Percentiles rank a stretch among this genome's conserved stretches.
Evolutionary conservation across 176 grass and related monocot species (phyloP).

Genomic region (Bothriochloa decipiens): DNA sequence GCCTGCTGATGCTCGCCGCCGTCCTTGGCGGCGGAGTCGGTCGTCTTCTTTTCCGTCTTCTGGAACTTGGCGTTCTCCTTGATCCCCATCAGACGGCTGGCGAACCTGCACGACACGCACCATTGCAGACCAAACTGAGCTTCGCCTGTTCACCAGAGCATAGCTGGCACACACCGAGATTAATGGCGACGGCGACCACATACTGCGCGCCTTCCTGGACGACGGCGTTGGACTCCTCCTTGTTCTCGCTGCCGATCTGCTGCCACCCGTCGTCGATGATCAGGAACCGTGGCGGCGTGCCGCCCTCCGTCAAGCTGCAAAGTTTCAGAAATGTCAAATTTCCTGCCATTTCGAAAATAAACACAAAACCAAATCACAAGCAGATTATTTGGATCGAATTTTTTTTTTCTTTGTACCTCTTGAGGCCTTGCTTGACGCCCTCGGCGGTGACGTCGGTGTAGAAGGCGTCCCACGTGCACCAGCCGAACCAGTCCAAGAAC

Average conservation of each 20-base stretch:
- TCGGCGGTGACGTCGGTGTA: constrained; percentile 87
- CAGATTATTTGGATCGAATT: background rate
- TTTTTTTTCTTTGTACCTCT: constrained; percentile 5
- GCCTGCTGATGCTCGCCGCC: background rate
- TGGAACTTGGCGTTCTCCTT: constrained; percentile 93
- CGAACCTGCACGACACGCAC: constrained; percentile 44
- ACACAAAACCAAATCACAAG: background rate
- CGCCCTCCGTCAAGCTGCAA: constrained; percentile 63
- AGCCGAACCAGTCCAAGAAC: constrained; percentile 87
- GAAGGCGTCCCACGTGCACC: constrained; percentile 98
- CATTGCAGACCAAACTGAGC: background rate
- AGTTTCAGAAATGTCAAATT: background rate
- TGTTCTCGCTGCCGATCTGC: constrained; percentile 69
- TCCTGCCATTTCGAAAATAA: background rate
- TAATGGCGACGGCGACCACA: background rate
- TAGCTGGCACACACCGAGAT: background rate
- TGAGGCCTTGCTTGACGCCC: constrained; percentile 64
- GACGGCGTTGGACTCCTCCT: constrained; percentile 29
- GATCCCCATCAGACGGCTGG: constrained; percentile 76
- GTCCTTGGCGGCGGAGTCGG: background rate
- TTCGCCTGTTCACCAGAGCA: background rate
- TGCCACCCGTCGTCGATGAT: constrained; percentile 91
- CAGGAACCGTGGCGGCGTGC: constrained; percentile 73
- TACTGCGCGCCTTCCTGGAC: constrained; percentile 84
- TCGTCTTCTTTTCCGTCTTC: background rate